Conservation (phyloP, 1,139 yeast genomes). For the Suhomyces coccinellae region DNA sequence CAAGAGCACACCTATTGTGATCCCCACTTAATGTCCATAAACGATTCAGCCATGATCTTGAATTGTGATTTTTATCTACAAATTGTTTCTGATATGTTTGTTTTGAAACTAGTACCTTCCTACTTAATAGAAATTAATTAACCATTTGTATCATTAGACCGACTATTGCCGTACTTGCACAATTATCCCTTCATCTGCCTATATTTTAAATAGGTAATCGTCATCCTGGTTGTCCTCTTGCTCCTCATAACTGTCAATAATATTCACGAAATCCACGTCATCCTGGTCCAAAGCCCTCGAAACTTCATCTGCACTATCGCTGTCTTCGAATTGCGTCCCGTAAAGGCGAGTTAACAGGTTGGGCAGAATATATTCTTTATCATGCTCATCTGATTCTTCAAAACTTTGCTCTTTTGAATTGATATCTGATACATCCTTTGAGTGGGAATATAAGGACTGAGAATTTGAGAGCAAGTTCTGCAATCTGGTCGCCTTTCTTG, state of each 20-base stretch:
- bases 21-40: no score
- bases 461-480: conserved; percentile 41
- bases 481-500: conserved; percentile 23
- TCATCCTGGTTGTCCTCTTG: conserved; percentile 20
- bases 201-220: conserved; percentile 36
- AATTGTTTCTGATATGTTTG: no score
- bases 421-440: conserved; percentile 18
- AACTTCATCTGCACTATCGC: conserved; percentile 22
- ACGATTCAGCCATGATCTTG: no score
- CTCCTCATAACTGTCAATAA: conserved; percentile 22
- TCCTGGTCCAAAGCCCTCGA: conserved; percentile 19
- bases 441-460: conserved; percentile 37
- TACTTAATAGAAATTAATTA: no score
- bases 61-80: no score
- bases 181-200: neutral
- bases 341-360: conserved; percentile 38
- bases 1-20: no score
- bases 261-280: conserved; percentile 33
- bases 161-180: no score
- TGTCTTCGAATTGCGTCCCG: conserved; percentile 22
- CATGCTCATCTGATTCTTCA: conserved; percentile 21
- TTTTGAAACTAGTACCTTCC: no score
- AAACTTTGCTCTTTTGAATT: conserved; percentile 5
- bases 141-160: no score
- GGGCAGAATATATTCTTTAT: conserved; percentile 46